Conservation (phyloP, 2,329 filamentous ascomycete genomes). For the Epichloe amarillans region DNA sequence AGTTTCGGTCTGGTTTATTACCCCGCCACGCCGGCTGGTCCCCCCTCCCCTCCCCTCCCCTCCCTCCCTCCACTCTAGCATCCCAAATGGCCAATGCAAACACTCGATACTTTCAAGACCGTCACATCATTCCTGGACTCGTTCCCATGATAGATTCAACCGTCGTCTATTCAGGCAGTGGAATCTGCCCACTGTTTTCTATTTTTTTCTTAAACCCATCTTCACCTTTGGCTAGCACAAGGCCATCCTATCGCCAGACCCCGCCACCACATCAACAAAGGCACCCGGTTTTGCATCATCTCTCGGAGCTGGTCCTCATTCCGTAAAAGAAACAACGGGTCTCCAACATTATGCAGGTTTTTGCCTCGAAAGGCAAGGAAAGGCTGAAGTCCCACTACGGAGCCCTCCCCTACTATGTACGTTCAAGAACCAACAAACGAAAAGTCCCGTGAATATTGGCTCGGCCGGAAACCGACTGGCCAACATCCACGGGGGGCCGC, state of each 20-base stretch:
- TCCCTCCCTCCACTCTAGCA: not conserved
- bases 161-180: slow-evolving; percentile 29
- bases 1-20: slow-evolving; percentile 1
- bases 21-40: not conserved
- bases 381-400: not conserved
- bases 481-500: slow-evolving; percentile 28
- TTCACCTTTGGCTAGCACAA: slow-evolving; percentile 19
- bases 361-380: not conserved
- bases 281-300: slow-evolving; percentile 3
- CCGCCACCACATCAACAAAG: slow-evolving; percentile 17
- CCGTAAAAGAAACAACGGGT: slow-evolving; percentile 9
- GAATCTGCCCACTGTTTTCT: not conserved
- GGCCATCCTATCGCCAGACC: slow-evolving; percentile 15
- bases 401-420: slow-evolving; percentile 4
- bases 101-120: no score
- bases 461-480: slow-evolving; percentile 5
- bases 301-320: slow-evolving; percentile 14
- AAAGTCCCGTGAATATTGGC: slow-evolving; percentile 17
- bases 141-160: slow-evolving; percentile 32
- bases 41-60: no score
- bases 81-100: no score
- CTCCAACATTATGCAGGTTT: slow-evolving; percentile 11
- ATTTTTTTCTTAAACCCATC: slow-evolving; percentile 5
- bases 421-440: slow-evolving; percentile 19
- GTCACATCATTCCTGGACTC: no score